Conservation (phyloP, 208 protist genomes). For the Tritrichomonas foetus region DNA sequence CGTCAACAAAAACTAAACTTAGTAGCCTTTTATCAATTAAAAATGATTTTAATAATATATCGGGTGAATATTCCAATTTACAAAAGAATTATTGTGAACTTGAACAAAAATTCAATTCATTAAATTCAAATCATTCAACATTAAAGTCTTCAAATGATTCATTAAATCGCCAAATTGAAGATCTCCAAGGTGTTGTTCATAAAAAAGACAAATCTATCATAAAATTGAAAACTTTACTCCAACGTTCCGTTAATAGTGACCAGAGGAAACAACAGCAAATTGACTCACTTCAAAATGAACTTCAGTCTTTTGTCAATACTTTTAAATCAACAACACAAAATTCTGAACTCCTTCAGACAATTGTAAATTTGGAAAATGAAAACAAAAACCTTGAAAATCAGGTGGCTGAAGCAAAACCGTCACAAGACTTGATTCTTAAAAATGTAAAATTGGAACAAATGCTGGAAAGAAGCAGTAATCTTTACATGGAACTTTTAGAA, state of each 20-base stretch:
- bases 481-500: not conserved
- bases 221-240: no score
- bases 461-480: not conserved
- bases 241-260: not conserved
- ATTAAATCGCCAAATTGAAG: not conserved
- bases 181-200: no score
- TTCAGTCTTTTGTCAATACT: not conserved
- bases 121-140: not conserved
- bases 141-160: not conserved
- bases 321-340: not conserved
- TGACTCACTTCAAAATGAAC: not conserved
- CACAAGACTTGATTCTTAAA: not conserved
- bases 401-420: not conserved
- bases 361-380: not conserved
- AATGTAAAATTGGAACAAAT: not conserved
- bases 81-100: not conserved
- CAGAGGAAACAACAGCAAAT: not conserved
- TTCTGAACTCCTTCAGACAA: not conserved
- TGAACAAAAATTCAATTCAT: not conserved
- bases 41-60: not conserved
- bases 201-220: no score
- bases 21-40: not conserved
- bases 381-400: not conserved
- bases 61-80: not conserved
- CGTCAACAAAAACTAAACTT: not conserved